Conservation (phyloP, 2,329 filamentous ascomycete species). For the Cercospora sesami region DNA sequence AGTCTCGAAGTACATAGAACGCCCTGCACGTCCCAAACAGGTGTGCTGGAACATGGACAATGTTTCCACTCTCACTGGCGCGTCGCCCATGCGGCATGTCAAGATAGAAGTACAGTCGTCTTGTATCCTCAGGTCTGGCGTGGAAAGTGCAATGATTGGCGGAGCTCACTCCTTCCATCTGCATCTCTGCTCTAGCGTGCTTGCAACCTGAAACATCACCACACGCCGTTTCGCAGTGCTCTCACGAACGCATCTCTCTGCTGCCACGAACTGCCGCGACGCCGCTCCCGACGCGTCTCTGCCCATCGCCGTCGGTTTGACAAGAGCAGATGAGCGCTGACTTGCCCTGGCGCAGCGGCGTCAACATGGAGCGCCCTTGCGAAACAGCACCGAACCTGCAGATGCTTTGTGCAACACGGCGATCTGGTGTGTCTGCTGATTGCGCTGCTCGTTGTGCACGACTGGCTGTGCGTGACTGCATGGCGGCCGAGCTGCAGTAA, state of each 20-base stretch:
- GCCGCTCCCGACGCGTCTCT: constrained; percentile 12
- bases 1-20: constrained; percentile 2
- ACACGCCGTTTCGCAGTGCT: constrained; percentile 11
- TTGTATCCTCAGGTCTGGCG: constrained; percentile 2
- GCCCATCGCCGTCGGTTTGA: constrained; percentile 8
- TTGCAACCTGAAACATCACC: constrained; percentile 16
- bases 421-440: constrained; percentile 18
- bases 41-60: not conserved
- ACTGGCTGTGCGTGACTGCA: constrained; percentile 16
- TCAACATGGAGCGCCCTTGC: constrained; percentile 20
- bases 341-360: constrained; percentile 18
- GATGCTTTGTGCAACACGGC: constrained; percentile 13
- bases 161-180: not conserved
- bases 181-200: constrained; percentile 7
- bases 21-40: constrained; percentile 12
- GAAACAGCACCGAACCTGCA: constrained; percentile 11
- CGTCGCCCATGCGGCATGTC: constrained; percentile 8
- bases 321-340: constrained; percentile 9
- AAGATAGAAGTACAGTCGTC: not conserved
- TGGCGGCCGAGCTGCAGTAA: constrained; percentile 13
- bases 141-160: constrained; percentile 1
- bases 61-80: constrained; percentile 9
- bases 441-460: constrained; percentile 3
- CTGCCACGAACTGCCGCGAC: not conserved
- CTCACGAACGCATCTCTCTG: constrained; percentile 11